Conservation (phyloP, 768 basidiomycete species). For the Pleurotus giganteus region DNA sequence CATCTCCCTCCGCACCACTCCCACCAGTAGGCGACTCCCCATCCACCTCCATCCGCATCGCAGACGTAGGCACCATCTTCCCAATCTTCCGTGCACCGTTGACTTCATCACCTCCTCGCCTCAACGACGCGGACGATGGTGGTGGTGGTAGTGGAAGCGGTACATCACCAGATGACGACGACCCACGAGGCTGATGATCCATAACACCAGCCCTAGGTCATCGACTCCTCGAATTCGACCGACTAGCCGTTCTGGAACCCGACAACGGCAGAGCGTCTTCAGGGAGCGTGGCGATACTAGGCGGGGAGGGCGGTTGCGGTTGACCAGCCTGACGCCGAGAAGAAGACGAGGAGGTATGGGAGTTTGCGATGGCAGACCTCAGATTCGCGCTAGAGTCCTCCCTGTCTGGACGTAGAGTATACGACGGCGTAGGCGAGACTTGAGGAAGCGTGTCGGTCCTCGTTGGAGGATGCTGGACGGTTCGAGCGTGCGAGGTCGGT, state of each 20-base stretch:
- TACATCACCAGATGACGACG: not conserved
- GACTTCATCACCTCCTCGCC: no score
- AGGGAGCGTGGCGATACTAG: slow-evolving; percentile 8
- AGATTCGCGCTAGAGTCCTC: slow-evolving; percentile 2
- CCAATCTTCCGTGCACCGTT: slow-evolving; percentile 11
- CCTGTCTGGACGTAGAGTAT: not conserved
- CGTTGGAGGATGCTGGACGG: not conserved
- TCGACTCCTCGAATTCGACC: slow-evolving; percentile 21
- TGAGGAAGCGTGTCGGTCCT: not conserved
- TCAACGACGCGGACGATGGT: no score
- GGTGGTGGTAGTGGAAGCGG: slow-evolving; percentile 8
- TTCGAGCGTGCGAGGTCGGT: not conserved
- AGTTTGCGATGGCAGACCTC: slow-evolving; percentile 5
- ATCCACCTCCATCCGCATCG: not conserved
- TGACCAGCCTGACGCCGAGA: not conserved
- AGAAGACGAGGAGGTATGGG: not conserved
- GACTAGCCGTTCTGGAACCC: slow-evolving; percentile 15
- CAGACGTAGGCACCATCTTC: not conserved
- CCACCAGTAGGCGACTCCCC: not conserved
- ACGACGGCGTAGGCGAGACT: not conserved
- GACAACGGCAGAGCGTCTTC: slow-evolving; percentile 4
- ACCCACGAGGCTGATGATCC: no score
- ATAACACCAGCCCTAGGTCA: not conserved
- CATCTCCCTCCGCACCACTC: slow-evolving; percentile 15
- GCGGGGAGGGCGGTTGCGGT: slow-evolving; percentile 17